These are phyloP conservation scores for Claviceps arundinis DNA, from an alignment of 2,329 filamentous ascomycete genomes.

Conservation along the genomic window DNA sequence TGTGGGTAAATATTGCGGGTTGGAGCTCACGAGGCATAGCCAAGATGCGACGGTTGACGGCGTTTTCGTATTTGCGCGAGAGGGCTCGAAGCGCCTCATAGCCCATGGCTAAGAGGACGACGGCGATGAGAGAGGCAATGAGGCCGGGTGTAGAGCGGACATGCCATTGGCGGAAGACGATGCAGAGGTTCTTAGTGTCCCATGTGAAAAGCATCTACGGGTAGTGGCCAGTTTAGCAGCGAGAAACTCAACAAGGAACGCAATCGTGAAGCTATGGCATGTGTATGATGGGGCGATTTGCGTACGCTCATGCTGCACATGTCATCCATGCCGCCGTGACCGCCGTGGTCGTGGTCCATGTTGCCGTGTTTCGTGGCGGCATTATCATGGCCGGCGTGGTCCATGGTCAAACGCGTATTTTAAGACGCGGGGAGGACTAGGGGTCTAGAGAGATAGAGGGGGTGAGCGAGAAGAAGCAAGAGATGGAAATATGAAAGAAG, in stretches of 20 bases:
- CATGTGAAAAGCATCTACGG: constrained; percentile 93
- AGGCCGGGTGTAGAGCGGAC: constrained; percentile 62
- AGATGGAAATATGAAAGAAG: background rate
- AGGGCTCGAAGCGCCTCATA: constrained; percentile 79
- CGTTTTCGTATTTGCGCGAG: constrained; percentile 62
- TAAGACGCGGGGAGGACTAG: background rate
- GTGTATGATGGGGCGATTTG: background rate
- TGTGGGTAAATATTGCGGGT: background rate
- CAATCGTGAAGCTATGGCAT: background rate
- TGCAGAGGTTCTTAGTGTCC: constrained; percentile 87
- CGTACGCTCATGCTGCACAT: constrained; percentile 84
- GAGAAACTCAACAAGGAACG: background rate
- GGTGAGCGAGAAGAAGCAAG: background rate
- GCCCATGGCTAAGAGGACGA: constrained; percentile 74
- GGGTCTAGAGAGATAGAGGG: background rate
- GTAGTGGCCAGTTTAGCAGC: background rate
- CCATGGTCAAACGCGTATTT: constrained; percentile 3
- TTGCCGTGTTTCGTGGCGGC: constrained; percentile 19
- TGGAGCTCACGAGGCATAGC: constrained; percentile 39
- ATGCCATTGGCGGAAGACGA: constrained; percentile 88
- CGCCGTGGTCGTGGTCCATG: constrained; percentile 26
- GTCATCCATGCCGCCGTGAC: constrained; percentile 39
- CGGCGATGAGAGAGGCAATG: constrained; percentile 66
- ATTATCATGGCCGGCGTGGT: constrained; percentile 17
- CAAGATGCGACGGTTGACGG: constrained; percentile 33